Evolutionary conservation across 306 rosid genomes (phyloP), one percentile per base, ranked within the genome.

Genomic region (Leucaena leucocephala): DNA sequence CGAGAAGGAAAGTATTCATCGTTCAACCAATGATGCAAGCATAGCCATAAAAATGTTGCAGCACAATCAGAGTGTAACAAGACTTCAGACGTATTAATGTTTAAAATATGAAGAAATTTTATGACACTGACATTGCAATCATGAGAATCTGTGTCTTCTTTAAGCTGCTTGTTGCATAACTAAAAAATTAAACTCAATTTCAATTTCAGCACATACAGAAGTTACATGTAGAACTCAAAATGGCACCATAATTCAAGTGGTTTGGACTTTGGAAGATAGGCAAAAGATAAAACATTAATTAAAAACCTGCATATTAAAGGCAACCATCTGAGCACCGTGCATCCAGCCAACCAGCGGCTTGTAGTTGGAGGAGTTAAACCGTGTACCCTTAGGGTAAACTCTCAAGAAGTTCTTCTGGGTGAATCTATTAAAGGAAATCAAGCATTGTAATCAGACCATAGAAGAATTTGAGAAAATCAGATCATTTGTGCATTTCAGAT

Each of bases 241-340:
- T 65, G 45, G 45, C 17, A 19, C 21, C 19, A 36, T n/a, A 57
- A 21, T 33, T 46, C 46, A 21, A 36, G 15, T 3, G 4, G 72
- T 64, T 48, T 72, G 27, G 27, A 27, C 27, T 27, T 27, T 91
- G 68, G 57, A 78, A 77, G 45, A 22, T 15, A 59, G 79, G 62
- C 17, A 22, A 57, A 21, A 63, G 54, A 44, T 40, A 59, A 16
- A 68, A 52, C 17, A 55, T 6, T 14, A 40, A 81, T 8, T 35
- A 6, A 43, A 46, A 64, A 88, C 94, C 92, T 88, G 92, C 92
- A 88, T 88, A 82, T 88, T 88, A 59, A 88, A 82, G 72, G 5
- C 5, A 38, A 89, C 87, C 92, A 89, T 86, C 76, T 89, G 92
- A 72, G 90, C 92, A n/a, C 92, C 92, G 61, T 89, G 90, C 84